Evolutionary conservation across 225 moss, liverwort and hornwort genomes (phyloP).

Genomic region (Physcomitrellopsis africana): DNA sequence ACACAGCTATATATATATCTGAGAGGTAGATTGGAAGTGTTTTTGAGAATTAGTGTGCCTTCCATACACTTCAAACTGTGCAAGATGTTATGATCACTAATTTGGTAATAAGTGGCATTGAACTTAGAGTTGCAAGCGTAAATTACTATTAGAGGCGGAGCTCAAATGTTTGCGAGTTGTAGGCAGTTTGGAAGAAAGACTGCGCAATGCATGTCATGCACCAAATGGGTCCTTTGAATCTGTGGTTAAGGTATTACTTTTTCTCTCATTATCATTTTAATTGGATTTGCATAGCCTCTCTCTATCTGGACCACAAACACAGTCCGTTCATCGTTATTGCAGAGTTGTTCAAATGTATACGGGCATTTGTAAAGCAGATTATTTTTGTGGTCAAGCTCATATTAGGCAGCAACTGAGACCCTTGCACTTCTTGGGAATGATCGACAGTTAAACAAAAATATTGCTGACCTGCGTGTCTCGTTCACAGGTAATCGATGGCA

Average conservation of each 20-base stretch:
- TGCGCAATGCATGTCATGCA: slow-evolving; percentile 70
- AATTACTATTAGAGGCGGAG: slow-evolving; percentile 78
- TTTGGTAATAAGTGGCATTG: slow-evolving; percentile 1
- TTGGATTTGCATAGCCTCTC: background rate
- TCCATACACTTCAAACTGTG: background rate
- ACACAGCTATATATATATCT: background rate
- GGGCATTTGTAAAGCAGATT: background rate
- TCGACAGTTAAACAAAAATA: background rate
- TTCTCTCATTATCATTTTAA: background rate
- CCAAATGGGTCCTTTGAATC: slow-evolving; percentile 72
- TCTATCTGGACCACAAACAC: background rate
- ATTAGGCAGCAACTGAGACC: too few species aligned
- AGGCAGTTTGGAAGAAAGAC: slow-evolving; percentile 77
- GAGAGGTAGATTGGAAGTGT: background rate
- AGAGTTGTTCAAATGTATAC: background rate
- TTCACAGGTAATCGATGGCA: slow-evolving; percentile 58
- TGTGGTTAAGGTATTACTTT: slow-evolving; percentile 54
- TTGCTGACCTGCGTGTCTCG: background rate
- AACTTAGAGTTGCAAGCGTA: slow-evolving; percentile 62
- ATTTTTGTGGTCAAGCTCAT: background rate
- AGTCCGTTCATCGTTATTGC: background rate
- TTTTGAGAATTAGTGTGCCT: background rate
- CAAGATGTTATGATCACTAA: background rate
- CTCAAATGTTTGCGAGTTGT: slow-evolving; percentile 72
- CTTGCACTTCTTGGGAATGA: too few species aligned